Conservation (phyloP, 768 basidiomycete genomes). For the Ramaria sp. region DNA sequence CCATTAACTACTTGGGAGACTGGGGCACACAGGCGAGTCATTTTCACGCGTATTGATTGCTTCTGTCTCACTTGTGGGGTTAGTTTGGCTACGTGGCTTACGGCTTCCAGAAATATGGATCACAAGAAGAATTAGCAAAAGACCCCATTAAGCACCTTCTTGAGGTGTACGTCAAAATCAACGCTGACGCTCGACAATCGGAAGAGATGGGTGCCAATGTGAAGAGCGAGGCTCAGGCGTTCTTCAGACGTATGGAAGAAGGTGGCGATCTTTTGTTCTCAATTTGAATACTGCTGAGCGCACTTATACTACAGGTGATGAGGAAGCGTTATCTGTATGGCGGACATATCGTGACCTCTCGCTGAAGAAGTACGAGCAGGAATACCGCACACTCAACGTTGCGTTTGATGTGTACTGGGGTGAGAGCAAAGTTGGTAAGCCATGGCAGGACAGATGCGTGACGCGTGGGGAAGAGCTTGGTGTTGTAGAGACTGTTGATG, state of each 20-base stretch:
- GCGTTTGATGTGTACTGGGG: slow-evolving; percentile 88
- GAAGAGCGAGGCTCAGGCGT: slow-evolving; percentile 66
- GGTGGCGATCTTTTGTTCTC: slow-evolving; percentile 23
- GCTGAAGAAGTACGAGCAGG: slow-evolving; percentile 78
- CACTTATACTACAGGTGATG: slow-evolving; percentile 40
- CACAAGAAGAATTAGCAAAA: slow-evolving; percentile 66
- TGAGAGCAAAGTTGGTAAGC: slow-evolving; percentile 70
- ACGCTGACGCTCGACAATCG: slow-evolving; percentile 51
- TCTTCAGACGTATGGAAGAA: slow-evolving; percentile 94
- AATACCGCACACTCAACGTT: slow-evolving; percentile 85
- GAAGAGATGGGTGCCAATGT: slow-evolving; percentile 54
- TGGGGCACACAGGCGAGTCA: slow-evolving; percentile 89
- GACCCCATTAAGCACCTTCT: slow-evolving; percentile 94
- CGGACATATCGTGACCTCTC: slow-evolving; percentile 86
- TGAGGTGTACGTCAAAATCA: slow-evolving; percentile 91
- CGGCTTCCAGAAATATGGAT: slow-evolving; percentile 89
- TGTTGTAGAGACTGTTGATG: slow-evolving; percentile 65
- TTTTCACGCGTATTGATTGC: neutral
- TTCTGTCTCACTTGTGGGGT: neutral
- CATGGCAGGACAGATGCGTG: slow-evolving; percentile 65
- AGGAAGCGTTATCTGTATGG: slow-evolving; percentile 79
- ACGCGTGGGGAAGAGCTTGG: slow-evolving; percentile 57
- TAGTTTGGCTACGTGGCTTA: slow-evolving; percentile 83
- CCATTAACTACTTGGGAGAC: slow-evolving; percentile 93
- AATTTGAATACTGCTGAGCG: neutral